A percentile compares a stretch with the other conserved stretches of the same genome.
These are phyloP conservation scores for Holtermanniella nyarrowii DNA, from an alignment of 768 basidiomycete species.

Conservation along the genomic window DNA sequence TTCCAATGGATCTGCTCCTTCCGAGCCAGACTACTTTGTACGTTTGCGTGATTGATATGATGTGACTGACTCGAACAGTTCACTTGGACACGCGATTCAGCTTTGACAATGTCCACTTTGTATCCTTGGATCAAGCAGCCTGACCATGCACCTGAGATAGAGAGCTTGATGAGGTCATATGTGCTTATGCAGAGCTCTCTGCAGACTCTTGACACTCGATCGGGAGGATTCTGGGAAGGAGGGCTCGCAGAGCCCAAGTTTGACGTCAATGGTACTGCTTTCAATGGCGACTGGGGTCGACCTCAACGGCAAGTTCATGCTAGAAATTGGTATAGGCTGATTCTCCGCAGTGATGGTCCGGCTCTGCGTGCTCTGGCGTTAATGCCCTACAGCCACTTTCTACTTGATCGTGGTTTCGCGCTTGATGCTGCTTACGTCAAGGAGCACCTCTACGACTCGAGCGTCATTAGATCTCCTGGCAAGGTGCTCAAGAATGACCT, in stretches of 20 bases:
- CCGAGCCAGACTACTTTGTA: slow-evolving; percentile 40
- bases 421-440: slow-evolving; percentile 27
- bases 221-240: slow-evolving; percentile 30
- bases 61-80: slow-evolving; percentile 14
- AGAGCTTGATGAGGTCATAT: slow-evolving; percentile 29
- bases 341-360: slow-evolving; percentile 34
- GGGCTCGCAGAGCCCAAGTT: slow-evolving; percentile 42
- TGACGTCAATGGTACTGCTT: slow-evolving; percentile 31
- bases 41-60: neutral
- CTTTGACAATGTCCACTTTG: slow-evolving; percentile 30
- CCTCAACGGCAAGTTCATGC: slow-evolving; percentile 32
- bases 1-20: slow-evolving; percentile 13
- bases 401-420: slow-evolving; percentile 30
- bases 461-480: slow-evolving; percentile 7
- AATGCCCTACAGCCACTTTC: slow-evolving; percentile 34
- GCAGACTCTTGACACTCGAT: slow-evolving; percentile 29
- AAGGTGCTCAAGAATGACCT: slow-evolving; percentile 41
- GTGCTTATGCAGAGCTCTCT: slow-evolving; percentile 24
- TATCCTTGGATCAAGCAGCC: slow-evolving; percentile 17
- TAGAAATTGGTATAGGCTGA: neutral
- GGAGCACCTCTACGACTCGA: slow-evolving; percentile 25
- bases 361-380: slow-evolving; percentile 36
- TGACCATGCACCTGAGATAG: slow-evolving; percentile 3
- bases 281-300: slow-evolving; percentile 37
- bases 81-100: slow-evolving; percentile 38